A percentile compares a stretch with the other conserved stretches of the same genome.
Evolutionary conservation across 2,329 filamentous ascomycete species (phyloP).

Genomic region (Rutstroemia sp.): DNA sequence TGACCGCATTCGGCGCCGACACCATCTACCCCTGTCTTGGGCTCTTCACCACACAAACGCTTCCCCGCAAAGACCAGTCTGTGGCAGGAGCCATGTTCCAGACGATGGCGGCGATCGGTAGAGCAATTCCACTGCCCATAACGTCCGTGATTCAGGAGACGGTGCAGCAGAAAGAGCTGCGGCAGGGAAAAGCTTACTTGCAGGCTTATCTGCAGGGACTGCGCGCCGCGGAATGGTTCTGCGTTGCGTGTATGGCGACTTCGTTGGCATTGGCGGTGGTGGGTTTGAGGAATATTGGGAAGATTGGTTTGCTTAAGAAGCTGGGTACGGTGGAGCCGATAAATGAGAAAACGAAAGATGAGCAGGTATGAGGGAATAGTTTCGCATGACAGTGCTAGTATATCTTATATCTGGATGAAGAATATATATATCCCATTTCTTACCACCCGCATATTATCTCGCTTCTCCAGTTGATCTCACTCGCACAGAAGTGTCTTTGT

Average conservation of each 20-base stretch:
- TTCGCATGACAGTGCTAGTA: too few relatives aligned
- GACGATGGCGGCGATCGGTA: constrained; percentile 55
- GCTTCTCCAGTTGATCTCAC: too few relatives aligned
- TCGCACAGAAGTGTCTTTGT: too few relatives aligned
- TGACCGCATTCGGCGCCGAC: constrained; percentile 59
- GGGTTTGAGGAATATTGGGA: constrained; percentile 22
- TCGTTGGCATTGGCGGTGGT: constrained; percentile 10
- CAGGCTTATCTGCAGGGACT: constrained; percentile 17
- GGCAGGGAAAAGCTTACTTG: constrained; percentile 19
- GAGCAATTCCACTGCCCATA: constrained; percentile 58
- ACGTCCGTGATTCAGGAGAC: constrained; percentile 58
- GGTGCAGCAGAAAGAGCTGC: constrained; percentile 44
- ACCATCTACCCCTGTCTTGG: constrained; percentile 59
- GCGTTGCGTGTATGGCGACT: constrained; percentile 14
- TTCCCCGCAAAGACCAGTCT: constrained; percentile 58
- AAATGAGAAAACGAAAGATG: not conserved
- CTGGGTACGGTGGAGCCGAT: constrained; percentile 12
- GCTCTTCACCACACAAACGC: constrained; percentile 55
- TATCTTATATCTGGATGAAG: too few relatives aligned
- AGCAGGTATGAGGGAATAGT: not conserved
- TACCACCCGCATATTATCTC: too few relatives aligned
- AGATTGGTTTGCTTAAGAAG: constrained; percentile 24
- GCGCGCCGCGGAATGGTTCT: constrained; percentile 21
- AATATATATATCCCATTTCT: too few relatives aligned
- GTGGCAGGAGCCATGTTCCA: constrained; percentile 63